Percentiles rank a stretch among this genome's conserved stretches.
Conservation (phyloP, 306 rosid species). For the Myrica gale region DNA sequence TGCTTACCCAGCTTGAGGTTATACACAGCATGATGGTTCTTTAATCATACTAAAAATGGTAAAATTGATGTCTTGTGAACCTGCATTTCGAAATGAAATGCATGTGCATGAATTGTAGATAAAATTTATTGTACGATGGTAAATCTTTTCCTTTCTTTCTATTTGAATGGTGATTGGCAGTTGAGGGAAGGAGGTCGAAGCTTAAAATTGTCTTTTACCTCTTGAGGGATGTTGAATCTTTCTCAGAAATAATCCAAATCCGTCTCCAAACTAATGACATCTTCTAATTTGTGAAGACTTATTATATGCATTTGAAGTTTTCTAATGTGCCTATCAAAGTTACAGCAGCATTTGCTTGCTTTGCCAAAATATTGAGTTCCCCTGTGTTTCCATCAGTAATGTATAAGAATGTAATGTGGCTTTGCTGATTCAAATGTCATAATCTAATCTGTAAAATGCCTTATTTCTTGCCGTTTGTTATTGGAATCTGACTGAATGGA, state of each 20-base stretch:
- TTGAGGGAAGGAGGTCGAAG: not conserved
- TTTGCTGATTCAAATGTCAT: not conserved
- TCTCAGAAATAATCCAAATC: no score
- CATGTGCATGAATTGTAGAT: not conserved
- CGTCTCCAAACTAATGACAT: not conserved
- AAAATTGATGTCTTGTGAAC: not conserved
- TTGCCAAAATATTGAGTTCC: not conserved
- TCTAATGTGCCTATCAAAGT: not conserved
- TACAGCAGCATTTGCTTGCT: not conserved
- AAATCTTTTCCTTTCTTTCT: not conserved
- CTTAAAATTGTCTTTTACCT: not conserved
- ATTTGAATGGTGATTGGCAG: not conserved
- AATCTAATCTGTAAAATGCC: not conserved
- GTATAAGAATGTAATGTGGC: not conserved
- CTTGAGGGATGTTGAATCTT: not conserved
- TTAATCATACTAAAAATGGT: not conserved
- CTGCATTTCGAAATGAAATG: not conserved
- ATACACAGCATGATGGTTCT: not conserved
- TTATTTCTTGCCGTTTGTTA: slow-evolving; percentile 11
- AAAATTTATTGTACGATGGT: not conserved
- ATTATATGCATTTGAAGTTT: not conserved
- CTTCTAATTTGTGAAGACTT: not conserved
- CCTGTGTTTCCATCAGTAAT: not conserved
- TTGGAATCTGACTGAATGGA: slow-evolving; percentile 25
- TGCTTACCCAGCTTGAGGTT: not conserved